Conservation (phyloP, 2,329 filamentous ascomycete genomes). For the Clonostachys rosea region DNA sequence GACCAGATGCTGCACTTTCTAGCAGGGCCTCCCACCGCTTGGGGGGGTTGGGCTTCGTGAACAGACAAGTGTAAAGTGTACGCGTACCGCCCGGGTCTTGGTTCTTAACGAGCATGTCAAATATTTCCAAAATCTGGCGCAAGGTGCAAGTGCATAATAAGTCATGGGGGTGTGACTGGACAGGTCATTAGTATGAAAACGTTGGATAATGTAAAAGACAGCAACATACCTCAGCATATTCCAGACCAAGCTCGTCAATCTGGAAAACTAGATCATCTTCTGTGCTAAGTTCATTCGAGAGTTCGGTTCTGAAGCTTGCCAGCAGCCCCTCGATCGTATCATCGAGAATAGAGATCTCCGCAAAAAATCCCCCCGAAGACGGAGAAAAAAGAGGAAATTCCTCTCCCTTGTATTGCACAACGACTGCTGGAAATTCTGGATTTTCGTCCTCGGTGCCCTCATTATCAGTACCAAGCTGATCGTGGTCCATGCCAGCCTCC, state of each 20-base stretch:
- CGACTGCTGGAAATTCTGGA: constrained; percentile 26
- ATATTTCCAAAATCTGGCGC: constrained; percentile 33
- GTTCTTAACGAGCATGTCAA: constrained; percentile 36
- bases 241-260: constrained; percentile 45
- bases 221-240: constrained; percentile 43
- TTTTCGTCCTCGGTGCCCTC: constrained; percentile 1
- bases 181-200: constrained; percentile 14
- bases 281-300: constrained; percentile 35
- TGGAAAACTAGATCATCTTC: constrained; percentile 47
- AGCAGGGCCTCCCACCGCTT: constrained; percentile 31
- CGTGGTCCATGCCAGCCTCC: constrained; percentile 1
- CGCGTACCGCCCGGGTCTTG: constrained; percentile 31
- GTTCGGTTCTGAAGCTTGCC: constrained; percentile 35
- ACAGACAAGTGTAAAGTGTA: constrained; percentile 34
- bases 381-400: constrained; percentile 34
- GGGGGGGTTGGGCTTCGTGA: constrained; percentile 29
- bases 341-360: constrained; percentile 32
- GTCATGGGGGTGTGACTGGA: constrained; percentile 26
- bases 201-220: neutral
- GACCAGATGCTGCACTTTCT: constrained; percentile 34
- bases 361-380: constrained; percentile 35
- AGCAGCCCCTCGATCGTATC: constrained; percentile 38
- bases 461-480: neutral
- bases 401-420: constrained; percentile 35
- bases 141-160: constrained; percentile 28